Conservation (phyloP, 805 yeast species). For the Myxozyma geophila region DNA sequence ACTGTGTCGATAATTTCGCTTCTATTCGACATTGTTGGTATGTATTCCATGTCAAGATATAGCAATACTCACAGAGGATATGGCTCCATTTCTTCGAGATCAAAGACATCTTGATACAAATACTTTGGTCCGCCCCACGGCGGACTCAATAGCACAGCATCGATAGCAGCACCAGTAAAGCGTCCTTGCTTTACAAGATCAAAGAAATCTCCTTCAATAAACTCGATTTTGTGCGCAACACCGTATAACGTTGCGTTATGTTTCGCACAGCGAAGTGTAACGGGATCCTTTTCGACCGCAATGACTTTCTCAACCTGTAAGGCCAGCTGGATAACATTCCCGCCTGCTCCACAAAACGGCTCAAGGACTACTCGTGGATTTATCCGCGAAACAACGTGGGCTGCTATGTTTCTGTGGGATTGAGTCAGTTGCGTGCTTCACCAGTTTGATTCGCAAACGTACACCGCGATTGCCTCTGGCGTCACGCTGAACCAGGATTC, state of each 20-base stretch:
- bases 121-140: conserved; percentile 73
- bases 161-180: not conserved
- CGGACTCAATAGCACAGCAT: conserved; percentile 70
- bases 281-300: conserved; percentile 65
- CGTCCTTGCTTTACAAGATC: conserved; percentile 32
- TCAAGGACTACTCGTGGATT: conserved; percentile 51
- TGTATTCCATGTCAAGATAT: not conserved
- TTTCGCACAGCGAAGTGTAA: conserved; percentile 66
- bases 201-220: conserved; percentile 56
- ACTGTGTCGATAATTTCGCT: conserved; percentile 16
- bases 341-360: conserved; percentile 82
- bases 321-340: conserved; percentile 76
- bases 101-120: conserved; percentile 21
- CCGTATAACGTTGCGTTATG: conserved; percentile 66
- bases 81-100: conserved; percentile 31
- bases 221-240: conserved; percentile 55
- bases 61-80: conserved; percentile 23
- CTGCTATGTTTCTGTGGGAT: conserved; percentile 38
- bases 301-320: conserved; percentile 48
- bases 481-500: conserved; percentile 87
- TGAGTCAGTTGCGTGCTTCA: not conserved
- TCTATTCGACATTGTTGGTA: not conserved
- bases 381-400: conserved; percentile 6
- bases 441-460: conserved; percentile 45
- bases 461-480: conserved; percentile 69